Evolutionary conservation across 352 stramenopile genomes (phyloP).

Genomic region (Chrysophaeum taylorii): DNA sequence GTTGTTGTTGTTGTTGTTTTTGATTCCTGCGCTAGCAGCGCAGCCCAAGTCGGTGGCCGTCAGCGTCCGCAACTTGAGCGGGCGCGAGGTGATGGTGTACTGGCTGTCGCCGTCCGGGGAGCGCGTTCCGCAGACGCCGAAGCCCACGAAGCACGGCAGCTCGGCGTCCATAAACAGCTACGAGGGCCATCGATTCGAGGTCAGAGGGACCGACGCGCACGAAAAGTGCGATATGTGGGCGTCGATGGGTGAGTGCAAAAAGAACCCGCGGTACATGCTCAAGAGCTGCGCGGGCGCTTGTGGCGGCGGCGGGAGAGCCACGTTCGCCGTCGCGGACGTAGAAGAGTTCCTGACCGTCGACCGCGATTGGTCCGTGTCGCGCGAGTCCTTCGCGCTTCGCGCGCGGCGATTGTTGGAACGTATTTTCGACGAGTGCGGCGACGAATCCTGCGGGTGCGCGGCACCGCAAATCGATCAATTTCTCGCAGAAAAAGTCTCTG

Average conservation of each 20-base stretch:
- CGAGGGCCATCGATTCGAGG: not conserved
- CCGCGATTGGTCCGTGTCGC: not conserved
- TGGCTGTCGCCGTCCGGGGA: not conserved
- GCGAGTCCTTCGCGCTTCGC: not conserved
- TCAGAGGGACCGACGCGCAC: not conserved
- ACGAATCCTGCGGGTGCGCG: not conserved
- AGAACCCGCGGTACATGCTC: conserved; percentile 22
- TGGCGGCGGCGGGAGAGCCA: not conserved
- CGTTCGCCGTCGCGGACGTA: not conserved
- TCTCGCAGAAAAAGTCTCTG: not conserved
- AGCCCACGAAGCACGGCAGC: not conserved
- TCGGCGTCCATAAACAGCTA: not conserved
- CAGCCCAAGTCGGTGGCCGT: too few species aligned
- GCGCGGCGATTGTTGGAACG: too few species aligned
- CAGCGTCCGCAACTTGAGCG: not conserved
- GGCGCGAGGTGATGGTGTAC: not conserved
- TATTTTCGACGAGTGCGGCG: not conserved
- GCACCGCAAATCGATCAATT: not conserved
- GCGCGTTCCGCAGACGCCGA: not conserved
- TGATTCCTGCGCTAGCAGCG: too few species aligned
- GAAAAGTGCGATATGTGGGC: conserved; percentile 22
- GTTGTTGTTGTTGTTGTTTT: too few species aligned
- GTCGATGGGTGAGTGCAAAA: conserved; percentile 18
- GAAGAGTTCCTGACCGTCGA: not conserved
- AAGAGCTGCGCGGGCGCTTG: not conserved